These are phyloP conservation scores for Yarrowia osloensis DNA, from an alignment of 805 yeast genomes.

Conservation along the genomic window DNA sequence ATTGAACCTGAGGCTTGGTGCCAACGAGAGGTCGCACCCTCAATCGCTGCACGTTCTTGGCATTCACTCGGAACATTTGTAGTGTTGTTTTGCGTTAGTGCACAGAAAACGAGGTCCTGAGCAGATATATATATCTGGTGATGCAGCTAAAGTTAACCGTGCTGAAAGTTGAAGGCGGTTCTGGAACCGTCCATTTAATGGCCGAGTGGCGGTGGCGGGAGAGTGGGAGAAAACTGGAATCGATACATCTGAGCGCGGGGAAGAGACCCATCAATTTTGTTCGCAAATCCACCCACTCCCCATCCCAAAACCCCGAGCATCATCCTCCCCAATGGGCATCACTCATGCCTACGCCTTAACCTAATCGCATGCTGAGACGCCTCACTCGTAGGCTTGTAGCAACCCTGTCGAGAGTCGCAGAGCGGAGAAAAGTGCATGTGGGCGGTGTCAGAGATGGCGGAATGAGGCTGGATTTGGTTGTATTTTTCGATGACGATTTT, in stretches of 20 bases:
- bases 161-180: slow-evolving; percentile 23
- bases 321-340: not conserved
- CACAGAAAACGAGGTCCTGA: too few species aligned
- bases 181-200: not conserved
- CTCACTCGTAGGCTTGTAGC: not conserved
- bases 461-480: too few species aligned
- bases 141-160: not conserved
- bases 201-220: slow-evolving; percentile 16
- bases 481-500: too few species aligned
- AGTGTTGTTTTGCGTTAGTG: not conserved
- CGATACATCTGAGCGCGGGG: not conserved
- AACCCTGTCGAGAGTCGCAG: not conserved
- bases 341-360: slow-evolving; percentile 9
- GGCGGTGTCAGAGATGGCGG: too few species aligned
- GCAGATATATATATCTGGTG: slow-evolving; percentile 2
- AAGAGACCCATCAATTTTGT: not conserved
- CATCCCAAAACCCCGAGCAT: not conserved
- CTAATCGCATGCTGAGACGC: not conserved
- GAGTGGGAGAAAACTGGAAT: too few species aligned
- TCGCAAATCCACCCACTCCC: not conserved
- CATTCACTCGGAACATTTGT: slow-evolving; percentile 14
- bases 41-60: slow-evolving; percentile 19
- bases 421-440: not conserved
- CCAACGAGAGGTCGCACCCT: not conserved
- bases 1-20: not conserved